Base-by-base conservation (phyloP, 306 rosid species). In the Prunus mira region DNA sequence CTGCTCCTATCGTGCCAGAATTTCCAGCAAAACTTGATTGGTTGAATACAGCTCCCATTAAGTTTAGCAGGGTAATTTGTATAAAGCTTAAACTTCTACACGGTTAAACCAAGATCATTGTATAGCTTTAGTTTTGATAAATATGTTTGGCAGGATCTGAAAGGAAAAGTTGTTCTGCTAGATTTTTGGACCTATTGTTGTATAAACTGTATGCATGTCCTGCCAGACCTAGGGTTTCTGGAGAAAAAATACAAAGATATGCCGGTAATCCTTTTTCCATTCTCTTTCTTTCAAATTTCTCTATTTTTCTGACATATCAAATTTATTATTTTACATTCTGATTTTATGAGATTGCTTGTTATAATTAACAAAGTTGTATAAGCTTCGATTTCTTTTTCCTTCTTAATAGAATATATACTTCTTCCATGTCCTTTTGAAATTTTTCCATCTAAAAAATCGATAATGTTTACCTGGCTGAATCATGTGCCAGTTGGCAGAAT, bases 181-280 rank as follows among this genome's bases (percentile, higher is more conserved):
- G 97, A 94, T 84, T 92, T 94, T 70, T 94, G 98, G 97, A 94
- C 96, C 70, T 94, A 94, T 67, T 92, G 98, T 78, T 94, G 98
- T 78, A 89, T 94, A 79, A 94, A 94, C 76, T 94, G 98, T 79
- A 94, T 94, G 92, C 98, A 94, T 81, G 98, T 92, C 80, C 85
- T 94, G 71, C 98, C 97, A 30, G 97, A 94, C 84, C 92, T 94
- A 55, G 95, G 92, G 81, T 88, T 66, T 79, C 80, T 94, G 87
- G 98, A 94, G 86, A 92, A 86, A 76, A 94, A 94, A 55, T 94
- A 92, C 91, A 88, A 86, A 72, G 93, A 92, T 69, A 90, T 87
- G 97, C 91, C 97, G 85, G 98, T 94, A 91, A 71, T 63, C 76
- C 52, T 76, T 34, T 85, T 58, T 65, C 64, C 57, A 71, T 54